Conservation (phyloP, 495 filamentous ascomycete genomes). For the Penicillium robsamsonii region DNA sequence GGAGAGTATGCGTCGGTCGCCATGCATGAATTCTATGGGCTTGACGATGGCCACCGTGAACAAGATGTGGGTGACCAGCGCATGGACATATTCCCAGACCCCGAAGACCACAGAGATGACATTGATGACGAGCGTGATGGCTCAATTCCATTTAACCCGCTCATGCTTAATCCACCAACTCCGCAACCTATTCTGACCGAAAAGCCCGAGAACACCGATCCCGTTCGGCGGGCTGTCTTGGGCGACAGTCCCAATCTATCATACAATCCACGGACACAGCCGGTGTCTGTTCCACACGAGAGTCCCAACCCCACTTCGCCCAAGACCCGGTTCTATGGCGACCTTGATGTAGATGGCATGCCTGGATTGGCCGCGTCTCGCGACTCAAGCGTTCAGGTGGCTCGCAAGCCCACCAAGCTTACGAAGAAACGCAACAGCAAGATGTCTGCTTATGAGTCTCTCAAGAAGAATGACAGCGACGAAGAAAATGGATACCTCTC, state of each 20-base stretch:
- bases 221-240: slow-evolving; percentile 30
- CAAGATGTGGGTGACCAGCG: slow-evolving; percentile 40
- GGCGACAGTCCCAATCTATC: slow-evolving; percentile 38
- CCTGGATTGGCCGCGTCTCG: slow-evolving; percentile 26
- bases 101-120: slow-evolving; percentile 43
- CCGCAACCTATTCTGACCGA: slow-evolving; percentile 37
- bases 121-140: slow-evolving; percentile 34
- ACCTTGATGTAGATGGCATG: slow-evolving; percentile 28
- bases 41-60: slow-evolving; percentile 37
- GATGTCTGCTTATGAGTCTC: slow-evolving; percentile 32
- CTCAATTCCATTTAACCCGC: slow-evolving; percentile 43
- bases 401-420: slow-evolving; percentile 33
- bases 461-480: slow-evolving; percentile 38
- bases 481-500: slow-evolving; percentile 18
- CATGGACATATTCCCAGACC: slow-evolving; percentile 48
- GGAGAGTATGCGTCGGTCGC: slow-evolving; percentile 45
- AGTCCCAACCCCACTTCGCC: slow-evolving; percentile 22
- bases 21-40: slow-evolving; percentile 38
- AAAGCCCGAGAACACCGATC: slow-evolving; percentile 24
- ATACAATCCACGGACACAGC: slow-evolving; percentile 25
- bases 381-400: slow-evolving; percentile 23
- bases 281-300: slow-evolving; percentile 13
- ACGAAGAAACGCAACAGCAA: slow-evolving; percentile 37
- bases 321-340: slow-evolving; percentile 40
- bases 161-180: slow-evolving; percentile 54